A percentile compares a stretch with the other conserved stretches of the same genome.
These are phyloP conservation scores for Salicornia ramosissima DNA, from an alignment of 148 eudicot genomes.

Conservation along the genomic window DNA sequence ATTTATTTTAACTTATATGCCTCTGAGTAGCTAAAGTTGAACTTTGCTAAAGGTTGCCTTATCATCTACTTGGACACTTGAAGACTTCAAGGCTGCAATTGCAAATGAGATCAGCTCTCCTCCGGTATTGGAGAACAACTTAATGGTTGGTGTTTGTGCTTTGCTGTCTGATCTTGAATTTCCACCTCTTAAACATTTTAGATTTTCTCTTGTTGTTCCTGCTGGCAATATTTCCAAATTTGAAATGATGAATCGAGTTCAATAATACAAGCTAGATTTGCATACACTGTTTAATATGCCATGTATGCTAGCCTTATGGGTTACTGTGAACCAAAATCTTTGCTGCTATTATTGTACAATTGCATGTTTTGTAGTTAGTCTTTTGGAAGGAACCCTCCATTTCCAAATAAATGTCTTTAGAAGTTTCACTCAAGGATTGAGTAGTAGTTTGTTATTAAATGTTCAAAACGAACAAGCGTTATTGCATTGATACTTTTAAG, in stretches of 20 bases:
- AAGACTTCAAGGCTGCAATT: conserved; percentile 71
- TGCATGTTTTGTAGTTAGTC: background rate
- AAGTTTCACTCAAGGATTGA: background rate
- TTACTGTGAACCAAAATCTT: background rate
- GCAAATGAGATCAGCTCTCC: conserved; percentile 46
- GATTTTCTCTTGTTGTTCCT: background rate
- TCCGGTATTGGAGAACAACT: conserved; percentile 57
- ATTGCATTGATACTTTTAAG: background rate
- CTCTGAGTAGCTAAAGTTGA: conserved; percentile 12
- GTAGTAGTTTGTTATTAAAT: background rate
- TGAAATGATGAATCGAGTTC: background rate
- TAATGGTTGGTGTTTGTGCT: conserved; percentile 42
- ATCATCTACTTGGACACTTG: conserved; percentile 75
- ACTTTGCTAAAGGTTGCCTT: conserved; percentile 44
- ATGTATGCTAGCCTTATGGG: background rate
- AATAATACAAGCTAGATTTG: background rate
- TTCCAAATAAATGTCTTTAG: background rate
- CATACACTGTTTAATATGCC: background rate
- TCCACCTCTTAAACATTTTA: background rate
- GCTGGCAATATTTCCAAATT: background rate
- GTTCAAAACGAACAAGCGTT: background rate
- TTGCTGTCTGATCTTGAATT: background rate
- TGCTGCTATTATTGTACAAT: background rate
- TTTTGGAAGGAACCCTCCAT: background rate
- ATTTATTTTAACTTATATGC: background rate